Base-by-base conservation (phyloP, 2,329 filamentous ascomycete genomes). In the Pyrenochaeta sp. region DNA sequence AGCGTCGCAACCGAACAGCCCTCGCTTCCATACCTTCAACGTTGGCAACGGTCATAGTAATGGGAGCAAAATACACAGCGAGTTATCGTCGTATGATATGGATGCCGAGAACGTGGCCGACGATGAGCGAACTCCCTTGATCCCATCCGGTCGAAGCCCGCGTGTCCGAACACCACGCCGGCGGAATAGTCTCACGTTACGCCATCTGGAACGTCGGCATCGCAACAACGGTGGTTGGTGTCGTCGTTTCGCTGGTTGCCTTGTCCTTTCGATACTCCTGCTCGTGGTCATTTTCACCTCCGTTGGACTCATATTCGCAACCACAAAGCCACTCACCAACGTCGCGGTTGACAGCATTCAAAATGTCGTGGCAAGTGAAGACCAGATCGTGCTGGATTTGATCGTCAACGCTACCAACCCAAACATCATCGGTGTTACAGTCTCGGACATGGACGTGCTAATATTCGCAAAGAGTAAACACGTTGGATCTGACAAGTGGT, bases 401-500 rank as follows among this genome's bases (percentile, higher is more conserved):
- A 87, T 91, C 17, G 91, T 99, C 54, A 87, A 87, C 63, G 95
- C 94, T 0, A 83, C 94, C 65, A 99, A 99, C 72, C 93, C 94
- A 1, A 99, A 98, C 65, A 87, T 97, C 35, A 90, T 98, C 33
- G 87, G 92, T 1, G 90, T 99, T 36, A 90, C 90, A 2, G 87
- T 99, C 32, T 88, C 90, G 59, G 88, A 93, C 41, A 89, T 96
- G 70, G 92, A 98, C 72, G 83, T 98, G 51, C 92, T 96, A 68
- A 85, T 99, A 29, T 98, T 98, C 75, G 95, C 95, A 27, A 97
- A 96, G 76, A 97, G 92, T 54, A 91, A 90, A 55, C 90, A 94
- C 71, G 90, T 94, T 11, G 90, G 91, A n/a, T 81, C 79, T 10
- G 82, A 84, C 50, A 68, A 61, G 37, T 77, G 71, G 73, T 78